Evolutionary conservation across 257 asterid species (phyloP).

Genomic region (Ehretia macrophylla): DNA sequence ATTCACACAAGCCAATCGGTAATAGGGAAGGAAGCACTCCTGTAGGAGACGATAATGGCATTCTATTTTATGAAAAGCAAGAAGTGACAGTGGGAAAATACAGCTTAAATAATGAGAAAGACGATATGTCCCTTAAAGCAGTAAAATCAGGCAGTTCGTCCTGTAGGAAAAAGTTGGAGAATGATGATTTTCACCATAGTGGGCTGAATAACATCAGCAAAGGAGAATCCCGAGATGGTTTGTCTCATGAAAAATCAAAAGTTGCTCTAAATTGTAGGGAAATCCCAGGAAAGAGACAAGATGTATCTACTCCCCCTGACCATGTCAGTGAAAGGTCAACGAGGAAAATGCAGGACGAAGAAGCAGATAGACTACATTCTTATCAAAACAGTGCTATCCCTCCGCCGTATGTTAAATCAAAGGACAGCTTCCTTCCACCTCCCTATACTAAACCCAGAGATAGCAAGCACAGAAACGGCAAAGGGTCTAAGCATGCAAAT

Average conservation of each 20-base stretch:
- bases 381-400: slow-evolving; percentile 39
- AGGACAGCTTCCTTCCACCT: slow-evolving; percentile 43
- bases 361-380: slow-evolving; percentile 35
- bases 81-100: slow-evolving; percentile 29
- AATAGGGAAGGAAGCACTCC: slow-evolving; percentile 34
- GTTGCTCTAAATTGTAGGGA: slow-evolving; percentile 22
- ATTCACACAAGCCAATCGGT: slow-evolving; percentile 26
- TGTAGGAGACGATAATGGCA: slow-evolving; percentile 25
- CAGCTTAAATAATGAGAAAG: slow-evolving; percentile 26
- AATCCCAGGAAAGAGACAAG: slow-evolving; percentile 30
- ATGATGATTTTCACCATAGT: slow-evolving; percentile 28
- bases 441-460: slow-evolving; percentile 63
- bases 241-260: slow-evolving; percentile 31
- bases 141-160: slow-evolving; percentile 44
- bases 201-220: slow-evolving; percentile 18
- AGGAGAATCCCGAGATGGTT: slow-evolving; percentile 29
- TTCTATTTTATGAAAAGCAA: slow-evolving; percentile 28
- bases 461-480: slow-evolving; percentile 30
- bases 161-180: slow-evolving; percentile 25
- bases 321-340: slow-evolving; percentile 19
- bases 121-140: slow-evolving; percentile 23
- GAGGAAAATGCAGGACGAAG: slow-evolving; percentile 30
- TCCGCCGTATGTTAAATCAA: slow-evolving; percentile 73
- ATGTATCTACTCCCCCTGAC: slow-evolving; percentile 17
- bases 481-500: slow-evolving; percentile 34